Percentiles rank a stretch among this genome's conserved stretches.
phyloP scores from a whole-genome alignment of 495 filamentous ascomycete species.

The Podospora didyma region DNA sequence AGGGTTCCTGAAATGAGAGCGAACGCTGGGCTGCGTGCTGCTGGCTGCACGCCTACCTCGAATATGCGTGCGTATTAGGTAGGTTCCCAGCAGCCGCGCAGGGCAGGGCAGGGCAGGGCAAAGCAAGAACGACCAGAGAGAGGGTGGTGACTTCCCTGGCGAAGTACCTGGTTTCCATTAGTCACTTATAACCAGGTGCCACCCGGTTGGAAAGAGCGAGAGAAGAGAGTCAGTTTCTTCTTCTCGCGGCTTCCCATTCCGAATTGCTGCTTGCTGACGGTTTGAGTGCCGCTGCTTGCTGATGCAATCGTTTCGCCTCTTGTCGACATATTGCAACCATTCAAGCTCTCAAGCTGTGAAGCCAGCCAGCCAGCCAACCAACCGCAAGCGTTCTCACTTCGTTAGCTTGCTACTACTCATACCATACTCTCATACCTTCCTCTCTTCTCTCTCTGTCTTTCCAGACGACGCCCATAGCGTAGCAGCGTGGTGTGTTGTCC shows the following conservation, averaged over 20 bases:
- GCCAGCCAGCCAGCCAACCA: too few relatives aligned
- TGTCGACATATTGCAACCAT: background rate
- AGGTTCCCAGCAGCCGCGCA: background rate
- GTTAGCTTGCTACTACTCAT: too few relatives aligned
- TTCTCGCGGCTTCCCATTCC: slow-evolving; percentile 8
- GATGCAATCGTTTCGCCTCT: background rate
- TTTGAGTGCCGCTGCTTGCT: background rate
- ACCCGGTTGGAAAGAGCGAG: slow-evolving; percentile 16
- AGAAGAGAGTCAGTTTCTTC: slow-evolving; percentile 1
- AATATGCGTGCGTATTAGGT: background rate
- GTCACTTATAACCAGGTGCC: slow-evolving; percentile 27
- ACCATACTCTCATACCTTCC: too few relatives aligned
- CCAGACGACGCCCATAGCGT: too few relatives aligned
- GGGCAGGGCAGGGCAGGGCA: too few relatives aligned
- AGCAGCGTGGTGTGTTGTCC: too few relatives aligned
- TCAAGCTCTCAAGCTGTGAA: background rate
- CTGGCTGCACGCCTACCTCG: background rate
- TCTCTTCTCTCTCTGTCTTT: too few relatives aligned
- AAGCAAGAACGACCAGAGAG: slow-evolving; percentile 7
- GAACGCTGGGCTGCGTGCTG: background rate
- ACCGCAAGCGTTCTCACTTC: too few relatives aligned
- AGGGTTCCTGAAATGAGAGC: slow-evolving; percentile 5
- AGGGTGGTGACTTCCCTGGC: slow-evolving; percentile 18
- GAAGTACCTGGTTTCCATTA: slow-evolving; percentile 24
- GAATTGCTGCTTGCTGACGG: background rate